Base-by-base conservation (phyloP, 495 filamentous ascomycete genomes). In the Daldinia vernicosa region DNA sequence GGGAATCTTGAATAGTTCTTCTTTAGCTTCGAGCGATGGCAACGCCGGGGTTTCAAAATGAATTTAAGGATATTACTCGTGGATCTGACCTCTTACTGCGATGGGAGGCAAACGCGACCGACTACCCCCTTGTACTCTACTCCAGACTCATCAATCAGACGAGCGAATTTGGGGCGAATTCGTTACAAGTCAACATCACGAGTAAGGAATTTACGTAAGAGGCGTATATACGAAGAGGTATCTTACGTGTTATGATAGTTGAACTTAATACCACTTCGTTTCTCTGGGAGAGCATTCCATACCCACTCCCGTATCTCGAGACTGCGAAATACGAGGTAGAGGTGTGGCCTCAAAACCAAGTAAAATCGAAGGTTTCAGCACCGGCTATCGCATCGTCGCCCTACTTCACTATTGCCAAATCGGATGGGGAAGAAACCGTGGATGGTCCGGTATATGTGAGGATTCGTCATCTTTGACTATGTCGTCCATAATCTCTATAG, bases 321-420 rank as follows among this genome's bases (percentile, higher is more conserved):
- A 68, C 67, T 5, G 80, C 80, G 2, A 64, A 77, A 45, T 84
- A 84, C 27, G 74, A 82, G 63, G 65, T 83, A 54, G 77, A 82
- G 57, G 43, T 82, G 22, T 66, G 75, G 60, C 63, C 63, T 62
- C 72, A 69, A 14, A 52, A 56, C 11, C 58, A 30, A 53, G 63
- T n/a, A 14, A 65, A 32, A 33, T 40, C 63, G 33, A 62, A 50
- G 14, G 11, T 37, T 6, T 67, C 61, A 22, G 58, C 24, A 11
- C 55, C 43, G 1, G 47, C 50, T 17, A 50, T 72, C 17, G 56
- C 63, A 40, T 75, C 63, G 5, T 75, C 75, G 12, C 52, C 69
- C 1, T 70, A 72, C 55, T 77, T 77, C 39, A 50, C 56, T 3
- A 67, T 77, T 39, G n/a, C 60, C 3, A 24, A 67, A 8, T 24